Base-by-base conservation (phyloP, 2,329 filamentous ascomycete genomes). In the Pezicula radicicola region DNA sequence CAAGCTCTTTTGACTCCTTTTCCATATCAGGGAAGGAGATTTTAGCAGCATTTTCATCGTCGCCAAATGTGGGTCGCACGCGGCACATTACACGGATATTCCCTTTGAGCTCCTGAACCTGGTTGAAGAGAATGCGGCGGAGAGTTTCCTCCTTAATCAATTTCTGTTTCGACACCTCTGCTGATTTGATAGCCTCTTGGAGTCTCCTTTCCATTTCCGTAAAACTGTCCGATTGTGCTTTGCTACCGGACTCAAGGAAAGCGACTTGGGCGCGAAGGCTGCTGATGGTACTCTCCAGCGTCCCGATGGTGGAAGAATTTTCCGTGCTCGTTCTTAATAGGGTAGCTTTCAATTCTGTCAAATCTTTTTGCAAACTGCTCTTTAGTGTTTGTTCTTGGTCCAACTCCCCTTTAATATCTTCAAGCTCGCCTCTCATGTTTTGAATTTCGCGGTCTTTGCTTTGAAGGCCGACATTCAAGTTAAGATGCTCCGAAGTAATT, bases 81-180 rank as follows among this genome's bases (percentile, higher is more conserved):
- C 94, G 85, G 66, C 93, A 97, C 83, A 99, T 99, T 59, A 99
- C 94, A 18, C 94, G 88, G 64, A 99, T 99, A 66, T 99, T 99
- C 63, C 94, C 94, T 70, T 96, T 97, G 54, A 99, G 81, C 66
- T 99, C 94, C 68, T 99, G 91, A 44, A 99, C 93, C 68, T 96
- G 94, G 71, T 97, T 97, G 75, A 97, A 96, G 0, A 99, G 80
- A 61, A 95, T 93, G 19, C 94, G 83, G 13, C 94, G 84, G 47
- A 96, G 77, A 1, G 89, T 94, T 71, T 99, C 94, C 66, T 97
- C 94, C 63, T 87, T 90, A 56, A 94, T 87, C 27, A 99, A 77
- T 66, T 94, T 96, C 58, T 90, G 84, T 51, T 88, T 84, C 1
- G 89, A 85, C 35, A 82, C 78, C 28, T 88, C 84, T 1, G 87